Percentiles rank a stretch among this genome's conserved stretches.
These are phyloP conservation scores for Irpex rosettiformis DNA, from an alignment of 1,284 basidiomycete species.

Conservation along the genomic window DNA sequence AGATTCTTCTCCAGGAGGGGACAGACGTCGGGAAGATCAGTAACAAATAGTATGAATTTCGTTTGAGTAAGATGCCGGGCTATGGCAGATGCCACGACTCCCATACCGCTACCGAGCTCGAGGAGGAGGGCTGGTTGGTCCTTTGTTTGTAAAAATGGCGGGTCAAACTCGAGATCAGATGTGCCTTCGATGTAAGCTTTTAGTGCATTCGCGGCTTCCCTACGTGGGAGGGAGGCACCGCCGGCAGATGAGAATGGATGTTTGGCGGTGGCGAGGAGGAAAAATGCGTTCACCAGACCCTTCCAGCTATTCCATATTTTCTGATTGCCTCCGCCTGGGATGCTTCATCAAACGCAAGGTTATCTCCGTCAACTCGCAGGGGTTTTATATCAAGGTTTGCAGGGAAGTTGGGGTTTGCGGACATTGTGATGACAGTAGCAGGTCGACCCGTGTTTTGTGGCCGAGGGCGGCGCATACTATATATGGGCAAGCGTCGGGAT, in stretches of 20 bases:
- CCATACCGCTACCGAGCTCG: conserved; percentile 74
- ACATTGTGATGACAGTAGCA: conserved; percentile 4
- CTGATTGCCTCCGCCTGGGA: conserved; percentile 61
- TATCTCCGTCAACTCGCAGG: conserved; percentile 3
- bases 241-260: conserved; percentile 5
- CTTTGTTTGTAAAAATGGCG: conserved; percentile 33
- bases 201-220: conserved; percentile 73
- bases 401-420: conserved; percentile 33
- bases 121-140: conserved; percentile 31
- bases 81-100: conserved; percentile 53
- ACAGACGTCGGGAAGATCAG: conserved; percentile 71
- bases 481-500: not conserved
- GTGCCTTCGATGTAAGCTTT: conserved; percentile 48
- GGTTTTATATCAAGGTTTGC: conserved; percentile 27
- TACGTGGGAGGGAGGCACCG: conserved; percentile 25
- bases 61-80: conserved; percentile 30
- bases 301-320: conserved; percentile 71
- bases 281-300: conserved; percentile 55
- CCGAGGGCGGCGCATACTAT: not conserved
- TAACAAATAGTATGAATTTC: conserved; percentile 48
- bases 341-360: conserved; percentile 34
- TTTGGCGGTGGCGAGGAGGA: conserved; percentile 10
- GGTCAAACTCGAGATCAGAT: conserved; percentile 49
- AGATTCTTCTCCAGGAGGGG: conserved; percentile 57
- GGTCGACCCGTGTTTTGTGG: not conserved